Evolutionary conservation across 2,329 filamentous ascomycete genomes (phyloP).

Genomic region (Arthrobotrys pseudoclavata): DNA sequence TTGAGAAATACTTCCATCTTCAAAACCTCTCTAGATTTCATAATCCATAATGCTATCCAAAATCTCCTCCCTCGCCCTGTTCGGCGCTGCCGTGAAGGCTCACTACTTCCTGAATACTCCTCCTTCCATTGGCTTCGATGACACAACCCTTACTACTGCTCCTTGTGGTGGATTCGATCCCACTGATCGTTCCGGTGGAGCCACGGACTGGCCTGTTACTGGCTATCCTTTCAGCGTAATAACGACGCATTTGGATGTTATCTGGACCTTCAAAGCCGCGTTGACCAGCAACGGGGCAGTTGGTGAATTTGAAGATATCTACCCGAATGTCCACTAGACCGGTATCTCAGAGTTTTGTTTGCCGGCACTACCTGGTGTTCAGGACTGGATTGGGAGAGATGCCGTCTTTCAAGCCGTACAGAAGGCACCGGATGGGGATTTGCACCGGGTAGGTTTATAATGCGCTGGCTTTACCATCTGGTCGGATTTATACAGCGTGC

Average conservation of each 20-base stretch:
- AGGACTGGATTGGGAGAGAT: conserved; percentile 16
- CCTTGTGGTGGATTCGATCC: conserved; percentile 27
- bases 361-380: conserved; percentile 6
- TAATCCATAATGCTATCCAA: conserved; percentile 20
- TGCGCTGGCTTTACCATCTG: no score
- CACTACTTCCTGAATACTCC: conserved; percentile 29
- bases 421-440: conserved; percentile 8
- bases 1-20: neutral
- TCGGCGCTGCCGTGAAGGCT: neutral
- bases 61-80: neutral
- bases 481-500: neutral
- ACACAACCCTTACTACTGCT: neutral
- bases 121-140: conserved; percentile 27
- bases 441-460: conserved; percentile 15
- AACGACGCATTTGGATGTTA: conserved; percentile 26
- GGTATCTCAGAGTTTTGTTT: conserved; percentile 33
- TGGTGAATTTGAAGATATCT: conserved; percentile 8
- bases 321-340: conserved; percentile 27
- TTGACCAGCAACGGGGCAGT: neutral
- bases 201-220: conserved; percentile 22
- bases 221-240: conserved; percentile 25
- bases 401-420: conserved; percentile 25
- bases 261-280: conserved; percentile 36
- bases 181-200: conserved; percentile 21
- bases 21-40: neutral